These are phyloP conservation scores for Viola pubescens DNA, from an alignment of 441 rosid species.

Conservation along the genomic window DNA sequence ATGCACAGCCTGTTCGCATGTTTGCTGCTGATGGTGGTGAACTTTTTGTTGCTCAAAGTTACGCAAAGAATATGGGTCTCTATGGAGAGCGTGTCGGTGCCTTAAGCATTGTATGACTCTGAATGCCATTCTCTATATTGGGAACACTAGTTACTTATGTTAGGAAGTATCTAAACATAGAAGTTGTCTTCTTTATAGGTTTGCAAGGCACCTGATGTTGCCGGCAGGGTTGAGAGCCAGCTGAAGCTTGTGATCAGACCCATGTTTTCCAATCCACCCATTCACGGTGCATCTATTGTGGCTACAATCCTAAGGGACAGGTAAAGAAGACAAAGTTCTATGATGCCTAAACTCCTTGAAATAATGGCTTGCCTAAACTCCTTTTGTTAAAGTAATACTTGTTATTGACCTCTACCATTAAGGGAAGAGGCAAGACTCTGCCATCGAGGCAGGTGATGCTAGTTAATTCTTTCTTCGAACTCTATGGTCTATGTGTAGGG, in stretches of 20 bases:
- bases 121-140: not conserved
- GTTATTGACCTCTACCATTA: not conserved
- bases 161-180: not conserved
- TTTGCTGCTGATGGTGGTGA: conserved; percentile 95
- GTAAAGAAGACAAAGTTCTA: conserved; percentile 21
- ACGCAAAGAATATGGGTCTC: conserved; percentile 96
- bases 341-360: not conserved
- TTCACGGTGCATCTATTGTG: conserved; percentile 90
- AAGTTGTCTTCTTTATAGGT: conserved; percentile 34
- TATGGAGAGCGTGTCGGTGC: conserved; percentile 97
- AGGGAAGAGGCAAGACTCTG: not conserved
- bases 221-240: conserved; percentile 82
- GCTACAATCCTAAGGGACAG: conserved; percentile 60
- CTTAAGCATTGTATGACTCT: conserved; percentile 71
- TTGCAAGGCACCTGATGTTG: conserved; percentile 78
- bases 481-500: conserved; percentile 25
- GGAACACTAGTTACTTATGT: not conserved
- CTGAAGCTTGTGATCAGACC: conserved; percentile 85
- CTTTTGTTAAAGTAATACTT: not conserved
- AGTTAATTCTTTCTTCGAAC: conserved; percentile 3
- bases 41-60: conserved; percentile 81
- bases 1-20: conserved; percentile 80
- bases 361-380: no score
- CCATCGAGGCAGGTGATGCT: not conserved
- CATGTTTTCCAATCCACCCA: conserved; percentile 91